Base-by-base conservation (phyloP, 176 grass and related monocot species). In the Rhynchospora pubera region DNA sequence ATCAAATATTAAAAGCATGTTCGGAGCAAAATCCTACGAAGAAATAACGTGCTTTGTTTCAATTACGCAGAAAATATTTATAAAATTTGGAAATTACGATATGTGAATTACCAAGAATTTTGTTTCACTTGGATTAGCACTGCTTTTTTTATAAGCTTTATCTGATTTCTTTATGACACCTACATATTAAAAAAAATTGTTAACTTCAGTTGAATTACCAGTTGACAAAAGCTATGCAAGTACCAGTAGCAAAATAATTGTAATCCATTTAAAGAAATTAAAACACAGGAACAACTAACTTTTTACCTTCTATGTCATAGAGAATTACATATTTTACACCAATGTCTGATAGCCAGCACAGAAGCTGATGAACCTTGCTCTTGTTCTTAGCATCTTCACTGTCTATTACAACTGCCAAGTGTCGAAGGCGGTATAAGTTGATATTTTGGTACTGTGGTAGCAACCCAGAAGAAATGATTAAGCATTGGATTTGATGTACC, bases 261-360 rank as follows among this genome's bases (percentile, higher is more conserved):
- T 83, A 65, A 89, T 28, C 67, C 79, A 67, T 79, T 39, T 69
- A 42, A 76, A 79, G 59, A n/a, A n/a, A n/a, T n/a, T n/a, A n/a
- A n/a, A 57, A 81, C 18, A 50, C 26, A 63, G 14, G 79, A 78
- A 83, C 50, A 78, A 24, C n/a, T 39, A 15, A 46, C 48, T 61
- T 81, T 77, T 80, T 91, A 98, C 95, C 95, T 48, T 94, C 85
- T 42, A 88, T 84, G 84, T 94, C 95, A 7, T 94, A 98, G 44
- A 98, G 85, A 77, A 82, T 87, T 69, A 98, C 85, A 91, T 91
- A 80, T 69, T 93, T 91, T 56, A 98, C 72, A 46, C 85, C 85
- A 12, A 88, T 70, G 77, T 87, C 69, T 79, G 87, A 85, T 28
- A 98, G 80, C 90, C 90, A n/a, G n/a, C n/a, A n/a, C n/a, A n/a